Evolutionary conservation across 139 green algal species (phyloP), one percentile per base, ranked within the genome.

Genomic region (Picochlorum sp.): DNA sequence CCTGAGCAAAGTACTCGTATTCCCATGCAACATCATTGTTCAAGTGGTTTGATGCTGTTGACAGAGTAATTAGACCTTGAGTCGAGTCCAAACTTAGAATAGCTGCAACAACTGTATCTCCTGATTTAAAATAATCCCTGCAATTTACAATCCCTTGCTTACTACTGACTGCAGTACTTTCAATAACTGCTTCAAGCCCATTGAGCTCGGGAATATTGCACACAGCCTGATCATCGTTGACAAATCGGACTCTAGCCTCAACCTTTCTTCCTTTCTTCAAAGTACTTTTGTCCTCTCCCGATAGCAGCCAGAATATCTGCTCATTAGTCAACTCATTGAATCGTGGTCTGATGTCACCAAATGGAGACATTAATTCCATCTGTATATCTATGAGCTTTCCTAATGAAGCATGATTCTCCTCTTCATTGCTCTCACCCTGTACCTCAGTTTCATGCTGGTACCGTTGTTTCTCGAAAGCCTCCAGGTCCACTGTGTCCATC

Each of bases 361-460:
- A 84, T 7, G 79, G 82, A 30, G 28, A 31, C 28, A 75, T 50
- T 44, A 89, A 68, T 78, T 91, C 83, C 47, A 81, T 57, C 24
- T 69, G 51, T 29, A 89, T 78, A 69, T 91, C 82, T 3, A 85
- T 69, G 33, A 88, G 63, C 0, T 71, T 83, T 30, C 73, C 28
- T 55, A 86, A 69, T 13, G 45, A 32, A 16, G 16, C 55, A 4
- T 9, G 32, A 54, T 59, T 54, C 12, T 41, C 49, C n/a, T 37
- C 41, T 7, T 45, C 40, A 25, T 10, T 26, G 5, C 24, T 33
- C 22, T 47, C 43, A 24, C 10, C 56, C 24, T 1, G 45, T 26
- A 4, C 33, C 33, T 12, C 41, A 31, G 37, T 36, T 36, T 24
- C 31, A 49, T 36, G 31, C 14, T 32, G 14, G 8, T 22, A 36